phyloP scores from a whole-genome alignment of 2,329 filamentous ascomycete species.

The Botryosphaeria agaves region DNA sequence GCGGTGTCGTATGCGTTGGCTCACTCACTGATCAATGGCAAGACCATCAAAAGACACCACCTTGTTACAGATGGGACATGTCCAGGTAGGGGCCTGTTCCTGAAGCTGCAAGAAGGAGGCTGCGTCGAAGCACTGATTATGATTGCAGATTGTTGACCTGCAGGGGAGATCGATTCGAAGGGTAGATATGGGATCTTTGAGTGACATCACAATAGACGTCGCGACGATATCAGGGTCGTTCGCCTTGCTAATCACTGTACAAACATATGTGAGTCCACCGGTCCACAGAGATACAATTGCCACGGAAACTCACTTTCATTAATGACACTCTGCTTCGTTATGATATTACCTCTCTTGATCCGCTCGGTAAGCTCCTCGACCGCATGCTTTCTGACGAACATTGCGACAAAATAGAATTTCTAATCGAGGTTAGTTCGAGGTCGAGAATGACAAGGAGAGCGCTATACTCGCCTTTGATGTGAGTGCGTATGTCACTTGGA shows the following conservation, averaged over 20 bases:
- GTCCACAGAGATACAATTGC: neutral
- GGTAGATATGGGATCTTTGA: slow-evolving; percentile 86
- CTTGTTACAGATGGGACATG: slow-evolving; percentile 88
- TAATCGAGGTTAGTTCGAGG: slow-evolving; percentile 6
- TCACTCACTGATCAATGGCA: slow-evolving; percentile 65
- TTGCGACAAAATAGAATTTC: slow-evolving; percentile 41
- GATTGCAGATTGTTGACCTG: slow-evolving; percentile 61
- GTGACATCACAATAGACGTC: slow-evolving; percentile 71
- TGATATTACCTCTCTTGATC: slow-evolving; percentile 50
- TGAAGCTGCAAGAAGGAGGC: slow-evolving; percentile 84
- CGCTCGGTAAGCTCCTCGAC: slow-evolving; percentile 53
- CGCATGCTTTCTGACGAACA: slow-evolving; percentile 56
- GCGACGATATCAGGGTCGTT: slow-evolving; percentile 80
- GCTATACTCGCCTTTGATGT: slow-evolving; percentile 55
- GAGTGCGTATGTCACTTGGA: slow-evolving; percentile 82
- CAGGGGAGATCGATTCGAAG: slow-evolving; percentile 66
- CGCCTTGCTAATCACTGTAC: slow-evolving; percentile 59
- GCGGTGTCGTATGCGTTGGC: neutral
- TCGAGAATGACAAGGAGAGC: slow-evolving; percentile 2
- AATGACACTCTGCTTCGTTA: slow-evolving; percentile 68
- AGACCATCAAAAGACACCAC: slow-evolving; percentile 62
- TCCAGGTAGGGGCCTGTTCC: slow-evolving; percentile 91
- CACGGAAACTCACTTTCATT: slow-evolving; percentile 49
- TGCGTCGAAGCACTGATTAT: slow-evolving; percentile 91
- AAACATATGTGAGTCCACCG: neutral